Evolutionary conservation across 345 rosid species (phyloP).

Genomic region (Salix koriyanagi): DNA sequence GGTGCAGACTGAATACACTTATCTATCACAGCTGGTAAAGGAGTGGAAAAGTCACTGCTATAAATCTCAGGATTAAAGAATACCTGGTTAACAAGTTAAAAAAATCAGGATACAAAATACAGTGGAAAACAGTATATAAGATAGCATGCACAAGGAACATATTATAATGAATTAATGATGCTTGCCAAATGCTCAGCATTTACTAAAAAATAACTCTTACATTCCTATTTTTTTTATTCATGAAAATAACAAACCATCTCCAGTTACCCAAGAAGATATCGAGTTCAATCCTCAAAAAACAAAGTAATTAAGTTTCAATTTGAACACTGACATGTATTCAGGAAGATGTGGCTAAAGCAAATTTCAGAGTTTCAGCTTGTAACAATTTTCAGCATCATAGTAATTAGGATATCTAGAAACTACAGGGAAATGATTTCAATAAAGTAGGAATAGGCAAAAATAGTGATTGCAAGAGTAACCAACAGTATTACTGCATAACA

Average conservation of each 20-base stretch:
- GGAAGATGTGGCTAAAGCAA: not conserved
- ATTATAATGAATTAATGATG: not conserved
- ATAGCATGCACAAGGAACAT: conserved; percentile 9
- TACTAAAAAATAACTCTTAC: not conserved
- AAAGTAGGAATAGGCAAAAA: not conserved
- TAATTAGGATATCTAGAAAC: not conserved
- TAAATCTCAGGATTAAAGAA: conserved; percentile 95
- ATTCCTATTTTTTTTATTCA: not conserved
- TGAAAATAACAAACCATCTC: not conserved
- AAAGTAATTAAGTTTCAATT: not conserved
- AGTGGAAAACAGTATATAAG: conserved; percentile 9
- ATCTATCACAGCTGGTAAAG: conserved; percentile 86
- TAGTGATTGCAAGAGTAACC: not conserved
- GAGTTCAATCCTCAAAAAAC: not conserved
- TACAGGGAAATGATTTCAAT: not conserved
- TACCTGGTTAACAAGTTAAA: conserved; percentile 48
- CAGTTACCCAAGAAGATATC: not conserved
- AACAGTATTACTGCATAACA: not conserved
- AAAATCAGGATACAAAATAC: conserved; percentile 13
- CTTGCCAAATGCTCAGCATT: not conserved
- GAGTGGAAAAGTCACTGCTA: conserved; percentile 62
- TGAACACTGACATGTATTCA: not conserved
- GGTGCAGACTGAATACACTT: conserved; percentile 97
- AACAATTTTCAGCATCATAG: not conserved
- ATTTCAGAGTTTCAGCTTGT: not conserved